A percentile compares a stretch with the other conserved stretches of the same genome.
phyloP scores from a whole-genome alignment of 257 asterid species.

The Orobanche coerulescens region DNA sequence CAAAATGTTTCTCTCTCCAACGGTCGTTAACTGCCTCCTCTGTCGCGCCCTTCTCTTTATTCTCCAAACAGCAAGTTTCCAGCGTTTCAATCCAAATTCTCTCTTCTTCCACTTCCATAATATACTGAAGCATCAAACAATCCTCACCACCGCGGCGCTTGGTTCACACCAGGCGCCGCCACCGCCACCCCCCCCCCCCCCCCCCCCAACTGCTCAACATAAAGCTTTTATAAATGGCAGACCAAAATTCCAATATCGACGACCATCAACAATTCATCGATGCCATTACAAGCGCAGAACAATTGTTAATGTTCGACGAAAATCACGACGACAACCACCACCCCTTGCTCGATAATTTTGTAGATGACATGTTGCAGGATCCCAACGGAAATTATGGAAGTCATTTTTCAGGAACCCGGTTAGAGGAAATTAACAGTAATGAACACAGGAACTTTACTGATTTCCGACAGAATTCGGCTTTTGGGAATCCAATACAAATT shows the following conservation, averaged over 20 bases:
- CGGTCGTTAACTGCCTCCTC: constrained; percentile 35
- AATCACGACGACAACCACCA: background rate
- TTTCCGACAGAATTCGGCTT: constrained; percentile 8
- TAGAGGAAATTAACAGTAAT: background rate
- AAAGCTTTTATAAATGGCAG: too few species aligned
- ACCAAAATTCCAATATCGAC: constrained; percentile 8
- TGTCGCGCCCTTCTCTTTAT: constrained; percentile 28
- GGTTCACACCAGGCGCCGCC: constrained; percentile 53
- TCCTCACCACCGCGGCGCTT: constrained; percentile 34
- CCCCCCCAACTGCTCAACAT: background rate
- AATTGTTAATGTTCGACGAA: constrained; percentile 19
- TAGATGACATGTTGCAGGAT: constrained; percentile 24
- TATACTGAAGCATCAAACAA: background rate
- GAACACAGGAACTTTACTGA: constrained; percentile 1
- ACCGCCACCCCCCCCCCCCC: background rate
- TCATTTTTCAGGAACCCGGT: constrained; percentile 19
- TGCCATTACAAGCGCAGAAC: constrained; percentile 14
- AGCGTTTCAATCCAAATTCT: background rate
- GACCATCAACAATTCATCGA: constrained; percentile 12
- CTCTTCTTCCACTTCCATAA: background rate
- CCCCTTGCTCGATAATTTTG: constrained; percentile 11
- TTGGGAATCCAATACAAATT: constrained; percentile 32
- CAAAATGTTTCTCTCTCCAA: constrained; percentile 11
- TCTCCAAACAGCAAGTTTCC: background rate
- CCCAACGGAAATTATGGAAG: constrained; percentile 9